Evolutionary conservation across 2,329 filamentous ascomycete species (phyloP), one percentile per base, ranked within the genome.

Genomic region (Davidsoniella virescens): DNA sequence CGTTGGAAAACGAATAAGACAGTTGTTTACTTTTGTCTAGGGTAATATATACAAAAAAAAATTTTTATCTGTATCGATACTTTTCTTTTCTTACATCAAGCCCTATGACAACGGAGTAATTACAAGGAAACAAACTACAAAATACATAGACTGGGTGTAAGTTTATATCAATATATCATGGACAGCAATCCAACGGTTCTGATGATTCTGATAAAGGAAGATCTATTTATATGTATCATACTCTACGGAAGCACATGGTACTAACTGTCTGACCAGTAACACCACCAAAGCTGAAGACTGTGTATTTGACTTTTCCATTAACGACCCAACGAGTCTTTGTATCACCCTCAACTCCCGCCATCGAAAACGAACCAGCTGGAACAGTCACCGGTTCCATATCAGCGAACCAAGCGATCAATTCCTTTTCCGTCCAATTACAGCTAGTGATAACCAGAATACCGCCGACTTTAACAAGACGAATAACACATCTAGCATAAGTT

Each of bases 361-460:
- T 52, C 57, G 47, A 73, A 33, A 8, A 9, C 10, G 29, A 12
- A 33, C 29, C 8, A 33, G 29, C 7, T 9, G 9, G 29, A 12
- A 33, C 12, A 33, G 29, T 33, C 29, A 33, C 29, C 8, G 29
- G 12, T 33, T 33, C 29, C 29, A 33, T 33, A 33, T 12, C 29
- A 33, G 9, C 78, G 61, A 96, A 92, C 87, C 90, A 96, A 14
- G 66, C 67, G 54, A 73, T 70, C 59, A 98, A 66, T 69, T 98
- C 92, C 39, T 79, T 75, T 67, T 92, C 87, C 1, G 90, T 96
- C 92, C 92, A 98, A 66, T 98, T 98, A 64, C 92, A 98, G 64
- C 87, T 95, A 50, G 92, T 96, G 49, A 98, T 77, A 53, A 95
- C 65, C 58, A 96, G 75, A 20, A 86, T 70, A 0, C 86, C 86